Evolutionary conservation across 176 grass and related monocot genomes (phyloP).

Genomic region (Musa itinerans): DNA sequence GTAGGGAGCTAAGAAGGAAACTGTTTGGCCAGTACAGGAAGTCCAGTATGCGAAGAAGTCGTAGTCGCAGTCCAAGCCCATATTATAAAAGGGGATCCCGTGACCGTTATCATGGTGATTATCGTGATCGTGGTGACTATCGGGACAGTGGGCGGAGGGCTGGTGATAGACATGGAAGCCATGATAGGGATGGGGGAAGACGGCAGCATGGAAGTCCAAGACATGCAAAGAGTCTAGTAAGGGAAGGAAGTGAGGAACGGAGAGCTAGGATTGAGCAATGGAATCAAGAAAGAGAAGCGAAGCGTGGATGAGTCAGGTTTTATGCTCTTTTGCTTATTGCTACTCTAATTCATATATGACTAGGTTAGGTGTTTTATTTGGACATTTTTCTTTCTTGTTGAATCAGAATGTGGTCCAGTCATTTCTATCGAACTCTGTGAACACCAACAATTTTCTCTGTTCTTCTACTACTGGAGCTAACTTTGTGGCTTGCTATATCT

Average conservation of each 20-base stretch:
- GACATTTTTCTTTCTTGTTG: no score
- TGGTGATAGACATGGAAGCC: not conserved
- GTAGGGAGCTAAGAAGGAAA: not conserved
- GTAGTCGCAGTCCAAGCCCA: not conserved
- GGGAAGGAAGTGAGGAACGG: not conserved
- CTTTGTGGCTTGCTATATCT: no score
- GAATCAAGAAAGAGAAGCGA: not conserved
- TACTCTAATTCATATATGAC: no score
- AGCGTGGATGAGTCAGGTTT: not conserved
- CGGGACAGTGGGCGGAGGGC: not conserved
- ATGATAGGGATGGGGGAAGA: not conserved
- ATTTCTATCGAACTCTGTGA: no score
- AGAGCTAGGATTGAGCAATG: not conserved
- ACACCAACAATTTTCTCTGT: no score
- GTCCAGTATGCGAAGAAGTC: not conserved
- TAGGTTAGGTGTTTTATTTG: no score
- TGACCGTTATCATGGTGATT: not conserved
- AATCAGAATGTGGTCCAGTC: no score
- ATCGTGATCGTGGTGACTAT: not conserved
- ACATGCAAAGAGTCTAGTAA: not conserved
- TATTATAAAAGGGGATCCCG: not conserved
- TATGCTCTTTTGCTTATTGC: no score
- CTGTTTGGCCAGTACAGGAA: not conserved
- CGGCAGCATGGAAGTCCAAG: not conserved
- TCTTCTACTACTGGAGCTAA: no score